A percentile compares a stretch with the other conserved stretches of the same genome.
phyloP scores from a whole-genome alignment of 805 yeast genomes.

The Kuraishia piskuri region DNA sequence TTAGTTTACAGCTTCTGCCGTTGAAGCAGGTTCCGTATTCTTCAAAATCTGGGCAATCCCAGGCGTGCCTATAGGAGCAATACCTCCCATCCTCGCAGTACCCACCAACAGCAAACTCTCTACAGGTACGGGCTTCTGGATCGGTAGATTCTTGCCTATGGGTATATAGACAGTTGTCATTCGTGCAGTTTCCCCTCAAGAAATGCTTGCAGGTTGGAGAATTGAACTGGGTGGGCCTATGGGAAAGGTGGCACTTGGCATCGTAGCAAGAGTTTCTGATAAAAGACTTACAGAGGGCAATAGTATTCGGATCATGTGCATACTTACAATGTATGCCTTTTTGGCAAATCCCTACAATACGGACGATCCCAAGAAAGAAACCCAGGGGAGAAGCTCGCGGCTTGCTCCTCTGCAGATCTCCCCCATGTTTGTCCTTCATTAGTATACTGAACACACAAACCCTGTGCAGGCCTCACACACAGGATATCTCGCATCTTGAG shows the following conservation, averaged over 20 bases:
- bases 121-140: conserved; percentile 33
- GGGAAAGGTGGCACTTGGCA: conserved; percentile 45
- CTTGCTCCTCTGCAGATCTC: conserved; percentile 3
- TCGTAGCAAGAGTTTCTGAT: conserved; percentile 39
- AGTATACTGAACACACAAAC: not conserved
- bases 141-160: conserved; percentile 35
- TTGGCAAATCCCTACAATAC: conserved; percentile 37
- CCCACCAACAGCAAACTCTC: conserved; percentile 61
- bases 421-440: conserved; percentile 1
- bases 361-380: not conserved
- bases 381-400: not conserved
- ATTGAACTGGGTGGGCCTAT: conserved; percentile 49
- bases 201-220: conserved; percentile 50
- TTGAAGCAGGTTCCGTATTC: conserved; percentile 52
- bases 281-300: conserved; percentile 46
- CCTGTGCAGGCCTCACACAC: not conserved
- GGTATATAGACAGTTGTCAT: conserved; percentile 39
- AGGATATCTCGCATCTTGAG: not conserved
- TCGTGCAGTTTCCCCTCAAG: conserved; percentile 37
- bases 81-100: conserved; percentile 54
- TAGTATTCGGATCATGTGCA: conserved; percentile 39
- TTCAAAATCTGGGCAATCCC: conserved; percentile 66
- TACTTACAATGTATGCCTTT: conserved; percentile 44
- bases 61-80: conserved; percentile 50
- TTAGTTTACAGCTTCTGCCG: conserved; percentile 41